Base-by-base conservation (phyloP, 1,284 basidiomycete species). In the Ceratobasidium sp. region DNA sequence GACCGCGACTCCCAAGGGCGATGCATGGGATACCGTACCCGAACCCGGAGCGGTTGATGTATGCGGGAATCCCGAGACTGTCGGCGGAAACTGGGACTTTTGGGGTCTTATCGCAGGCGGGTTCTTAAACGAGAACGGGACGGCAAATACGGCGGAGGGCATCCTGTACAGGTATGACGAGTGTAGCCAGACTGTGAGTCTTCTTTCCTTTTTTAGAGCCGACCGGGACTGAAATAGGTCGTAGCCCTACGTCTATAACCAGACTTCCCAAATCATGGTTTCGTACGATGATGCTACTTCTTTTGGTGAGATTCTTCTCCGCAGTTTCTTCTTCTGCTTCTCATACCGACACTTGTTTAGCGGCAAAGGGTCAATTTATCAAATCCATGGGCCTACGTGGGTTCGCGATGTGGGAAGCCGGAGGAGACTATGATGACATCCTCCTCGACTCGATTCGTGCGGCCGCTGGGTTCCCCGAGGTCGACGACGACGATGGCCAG, bases 181-280 rank as follows among this genome's bases (percentile, higher is more conserved):
- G 9, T 91, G 90, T 81, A 88, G 85, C 74, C 84, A 91, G 80
- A 91, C 90, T 65, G 89, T 90, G 73, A 72, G 89, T 81, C 1
- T 2, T 10, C 18, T 23, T 43, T 23, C 18, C 26, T 61, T 30
- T 34, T 28, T 34, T 10, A 34, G 52, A 26, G 26, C 45, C 14
- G 53, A 21, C 36, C 32, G 45, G 12, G 21, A 36, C 67, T 72
- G 48, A 18, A 6, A 18, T n/a, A 4, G 18, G 23, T 57, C 64
- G 14, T 75, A 91, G 89, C 86, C 89, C 0, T 90, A 86, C 74
- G 83, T 90, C 30, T 91, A 89, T 78, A 84, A 89, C 78, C 76
- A 83, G 50, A 81, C 80, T 0, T 82, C 82, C 0, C 79, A 86
- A 61, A 79, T 87, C 73, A 83, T 89, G 81, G 82, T 91, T 50